A percentile compares a stretch with the other conserved stretches of the same genome.
Conservation (phyloP, 768 basidiomycete species). For the Harrya chromipes region DNA sequence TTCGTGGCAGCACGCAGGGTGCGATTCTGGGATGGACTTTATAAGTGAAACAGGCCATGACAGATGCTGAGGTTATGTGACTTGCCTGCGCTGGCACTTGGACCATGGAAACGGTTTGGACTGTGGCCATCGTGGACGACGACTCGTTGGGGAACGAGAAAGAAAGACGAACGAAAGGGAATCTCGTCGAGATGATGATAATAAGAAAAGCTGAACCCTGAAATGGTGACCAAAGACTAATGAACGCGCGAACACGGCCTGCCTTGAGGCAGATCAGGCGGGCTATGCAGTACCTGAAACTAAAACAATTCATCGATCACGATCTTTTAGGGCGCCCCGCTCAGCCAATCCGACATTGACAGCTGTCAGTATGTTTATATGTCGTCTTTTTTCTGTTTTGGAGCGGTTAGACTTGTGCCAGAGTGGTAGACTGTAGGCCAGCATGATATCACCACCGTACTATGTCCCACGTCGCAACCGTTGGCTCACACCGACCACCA, state of each 20-base stretch:
- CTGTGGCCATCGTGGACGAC: no score
- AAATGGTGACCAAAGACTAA: conserved; percentile 2
- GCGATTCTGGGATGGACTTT: conserved; percentile 12
- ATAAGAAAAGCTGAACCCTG: conserved; percentile 5
- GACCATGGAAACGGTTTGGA: neutral
- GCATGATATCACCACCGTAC: no score
- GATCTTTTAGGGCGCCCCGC: neutral
- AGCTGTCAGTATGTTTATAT: no score
- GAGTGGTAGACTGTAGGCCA: no score
- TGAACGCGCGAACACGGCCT: conserved; percentile 19
- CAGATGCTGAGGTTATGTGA: neutral
- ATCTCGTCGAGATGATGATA: no score
- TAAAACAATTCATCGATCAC: neutral
- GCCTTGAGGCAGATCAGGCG: conserved; percentile 20
- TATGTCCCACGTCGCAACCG: no score
- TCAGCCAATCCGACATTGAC: neutral
- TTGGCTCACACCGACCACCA: no score
- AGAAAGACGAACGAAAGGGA: no score
- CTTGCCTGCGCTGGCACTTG: conserved; percentile 14
- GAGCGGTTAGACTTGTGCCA: no score
- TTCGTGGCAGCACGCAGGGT: conserved; percentile 6
- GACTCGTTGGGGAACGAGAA: no score
- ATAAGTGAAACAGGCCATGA: no score
- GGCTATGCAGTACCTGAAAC: conserved; percentile 12
- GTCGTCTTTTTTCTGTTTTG: no score